phyloP scores from a whole-genome alignment of 768 basidiomycete species.

The Pleurotus ostreatus region DNA sequence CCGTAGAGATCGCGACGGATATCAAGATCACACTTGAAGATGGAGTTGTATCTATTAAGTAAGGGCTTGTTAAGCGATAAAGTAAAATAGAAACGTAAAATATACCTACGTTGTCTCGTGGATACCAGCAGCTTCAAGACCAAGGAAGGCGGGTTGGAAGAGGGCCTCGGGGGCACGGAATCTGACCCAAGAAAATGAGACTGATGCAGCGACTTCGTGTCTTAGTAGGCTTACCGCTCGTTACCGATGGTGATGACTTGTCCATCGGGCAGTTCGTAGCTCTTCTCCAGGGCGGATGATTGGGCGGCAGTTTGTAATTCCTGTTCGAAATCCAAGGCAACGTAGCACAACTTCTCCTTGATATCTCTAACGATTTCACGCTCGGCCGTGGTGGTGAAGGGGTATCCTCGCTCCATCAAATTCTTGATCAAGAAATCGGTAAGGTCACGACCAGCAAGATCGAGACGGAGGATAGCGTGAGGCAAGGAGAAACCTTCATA shows the following conservation, averaged over 20 bases:
- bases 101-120: slow-evolving; percentile 76
- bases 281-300: slow-evolving; percentile 88
- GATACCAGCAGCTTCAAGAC: slow-evolving; percentile 87
- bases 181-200: slow-evolving; percentile 48
- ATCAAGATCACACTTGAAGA: slow-evolving; percentile 85
- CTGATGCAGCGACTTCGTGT: slow-evolving; percentile 40
- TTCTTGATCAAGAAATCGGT: slow-evolving; percentile 83
- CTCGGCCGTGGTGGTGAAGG: slow-evolving; percentile 91
- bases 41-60: slow-evolving; percentile 67
- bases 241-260: slow-evolving; percentile 95
- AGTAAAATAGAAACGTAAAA: slow-evolving; percentile 26
- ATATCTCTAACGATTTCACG: slow-evolving; percentile 95
- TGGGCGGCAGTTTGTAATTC: slow-evolving; percentile 89
- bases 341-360: slow-evolving; percentile 97
- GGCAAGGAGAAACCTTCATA: slow-evolving; percentile 93
- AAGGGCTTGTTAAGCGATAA: not conserved
- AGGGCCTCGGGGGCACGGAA: slow-evolving; percentile 93
- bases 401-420: slow-evolving; percentile 87
- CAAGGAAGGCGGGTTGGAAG: slow-evolving; percentile 90
- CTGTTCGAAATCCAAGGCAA: slow-evolving; percentile 92
- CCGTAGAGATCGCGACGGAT: slow-evolving; percentile 79
- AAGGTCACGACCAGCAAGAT: slow-evolving; percentile 90
- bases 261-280: slow-evolving; percentile 88
- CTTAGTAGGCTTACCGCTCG: slow-evolving; percentile 75
- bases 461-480: slow-evolving; percentile 90